A percentile compares a stretch with the other conserved stretches of the same genome.
phyloP scores from a whole-genome alignment of 2,329 filamentous ascomycete genomes.

The Colletotrichum cordylinicola region DNA sequence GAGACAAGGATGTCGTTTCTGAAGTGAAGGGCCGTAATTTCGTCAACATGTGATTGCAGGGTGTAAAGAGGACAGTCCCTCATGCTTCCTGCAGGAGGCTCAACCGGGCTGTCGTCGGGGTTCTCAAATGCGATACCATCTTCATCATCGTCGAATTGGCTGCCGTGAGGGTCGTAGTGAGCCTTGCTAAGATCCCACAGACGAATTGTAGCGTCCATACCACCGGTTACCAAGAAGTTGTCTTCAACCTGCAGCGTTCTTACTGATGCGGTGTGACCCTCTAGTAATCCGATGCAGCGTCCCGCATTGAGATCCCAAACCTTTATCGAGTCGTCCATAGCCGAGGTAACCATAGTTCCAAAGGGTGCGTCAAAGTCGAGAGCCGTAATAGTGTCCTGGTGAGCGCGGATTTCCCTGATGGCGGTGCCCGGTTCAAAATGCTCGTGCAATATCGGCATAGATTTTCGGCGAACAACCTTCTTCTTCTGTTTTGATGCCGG shows the following conservation, averaged over 20 bases:
- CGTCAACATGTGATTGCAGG: slow-evolving; percentile 88
- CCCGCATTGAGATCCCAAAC: slow-evolving; percentile 98
- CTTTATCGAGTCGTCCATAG: slow-evolving; percentile 89
- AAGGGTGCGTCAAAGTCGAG: slow-evolving; percentile 98
- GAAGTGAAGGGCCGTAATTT: slow-evolving; percentile 94
- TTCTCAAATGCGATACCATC: slow-evolving; percentile 78
- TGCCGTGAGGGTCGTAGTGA: slow-evolving; percentile 76
- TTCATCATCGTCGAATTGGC: slow-evolving; percentile 62
- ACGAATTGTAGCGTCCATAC: slow-evolving; percentile 91
- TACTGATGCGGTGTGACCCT: slow-evolving; percentile 95
- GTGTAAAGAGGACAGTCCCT: slow-evolving; percentile 89
- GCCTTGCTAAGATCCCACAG: slow-evolving; percentile 94
- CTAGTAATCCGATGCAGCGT: slow-evolving; percentile 87
- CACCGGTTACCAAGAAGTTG: slow-evolving; percentile 93
- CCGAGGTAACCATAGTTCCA: slow-evolving; percentile 90
- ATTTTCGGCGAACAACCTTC: slow-evolving; percentile 72
- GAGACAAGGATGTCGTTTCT: slow-evolving; percentile 89
- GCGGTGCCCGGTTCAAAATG: slow-evolving; percentile 89
- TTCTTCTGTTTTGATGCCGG: slow-evolving; percentile 56
- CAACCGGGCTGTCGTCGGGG: slow-evolving; percentile 70
- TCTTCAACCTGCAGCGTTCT: slow-evolving; percentile 92
- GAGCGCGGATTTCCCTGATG: slow-evolving; percentile 88
- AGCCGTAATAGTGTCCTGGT: slow-evolving; percentile 86
- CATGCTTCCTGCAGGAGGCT: slow-evolving; percentile 80
- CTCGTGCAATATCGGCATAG: slow-evolving; percentile 94